Evolutionary conservation across 306 rosid genomes (phyloP).

Genomic region (Lablab purpureus): DNA sequence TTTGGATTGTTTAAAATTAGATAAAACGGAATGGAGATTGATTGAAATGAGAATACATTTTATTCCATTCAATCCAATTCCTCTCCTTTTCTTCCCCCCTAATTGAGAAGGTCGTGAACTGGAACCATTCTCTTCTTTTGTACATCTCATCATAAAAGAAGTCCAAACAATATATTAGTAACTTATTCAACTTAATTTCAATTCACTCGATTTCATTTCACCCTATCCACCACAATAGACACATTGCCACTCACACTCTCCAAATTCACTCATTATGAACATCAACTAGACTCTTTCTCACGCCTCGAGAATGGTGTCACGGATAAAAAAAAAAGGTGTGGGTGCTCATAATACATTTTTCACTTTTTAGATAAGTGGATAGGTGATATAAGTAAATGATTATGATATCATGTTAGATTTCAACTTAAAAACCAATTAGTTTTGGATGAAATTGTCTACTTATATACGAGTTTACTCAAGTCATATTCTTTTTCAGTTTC

Average conservation of each 20-base stretch:
- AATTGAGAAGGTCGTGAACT: not conserved
- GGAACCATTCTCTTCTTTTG: not conserved
- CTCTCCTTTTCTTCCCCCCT: not conserved
- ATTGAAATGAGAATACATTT: not conserved
- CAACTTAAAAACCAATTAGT: no score
- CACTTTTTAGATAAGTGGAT: no score
- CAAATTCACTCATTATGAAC: not conserved
- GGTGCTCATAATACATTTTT: no score
- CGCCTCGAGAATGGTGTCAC: no score
- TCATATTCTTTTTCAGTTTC: no score
- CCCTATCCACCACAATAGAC: not conserved
- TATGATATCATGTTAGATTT: no score
- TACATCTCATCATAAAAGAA: not conserved
- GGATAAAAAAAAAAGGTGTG: no score
- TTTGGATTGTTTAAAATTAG: not conserved
- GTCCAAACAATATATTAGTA: not conserved
- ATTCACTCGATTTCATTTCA: not conserved
- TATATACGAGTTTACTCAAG: no score
- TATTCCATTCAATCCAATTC: not conserved
- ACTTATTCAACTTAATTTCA: not conserved
- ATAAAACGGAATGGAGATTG: not conserved
- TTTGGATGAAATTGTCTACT: no score
- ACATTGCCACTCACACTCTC: not conserved
- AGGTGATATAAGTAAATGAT: no score
- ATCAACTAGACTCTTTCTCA: constrained; percentile 4